Base-by-base conservation (phyloP, 2,329 filamentous ascomycete species). In the Curvularia verruculosa region DNA sequence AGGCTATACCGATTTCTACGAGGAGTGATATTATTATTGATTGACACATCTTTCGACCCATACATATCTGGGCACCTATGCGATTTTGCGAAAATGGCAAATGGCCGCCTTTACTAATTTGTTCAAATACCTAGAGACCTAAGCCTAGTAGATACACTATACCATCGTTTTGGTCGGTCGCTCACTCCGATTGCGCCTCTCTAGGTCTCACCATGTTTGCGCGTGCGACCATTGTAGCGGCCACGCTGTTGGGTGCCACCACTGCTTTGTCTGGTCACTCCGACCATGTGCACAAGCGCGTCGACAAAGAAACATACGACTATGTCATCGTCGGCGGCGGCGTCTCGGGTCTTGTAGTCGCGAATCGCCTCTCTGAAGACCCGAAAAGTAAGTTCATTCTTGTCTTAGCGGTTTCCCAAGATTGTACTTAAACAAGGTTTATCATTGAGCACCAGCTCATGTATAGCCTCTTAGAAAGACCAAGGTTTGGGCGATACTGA, bases 251-350 rank as follows among this genome's bases (percentile, higher is more conserved):
- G 31, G 60, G 63, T 23, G 23, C 63, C 34, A 47, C 59, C 18
- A 39, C 45, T 19, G 64, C 64, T 40, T 54, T 65, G 18, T 59
- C 60, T n/a, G 58, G 52, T 21, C 26, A 51, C 34, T 18, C 15
- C 28, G 34, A 34, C 1, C 41, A 53, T 31, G 46, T 48, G 4
- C 28, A 59, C 23, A 8, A 31, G 21, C 48, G 56, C 31, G 57
- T 40, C 28, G 39, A 29, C 9, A 52, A 54, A 15, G 49, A 67
- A 26, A 64, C 66, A 10, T 69, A 61, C 23, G 69, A 72, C 52
- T 72, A 70, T 51, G 60, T 72, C 6, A 62, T 72, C 13, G 59
- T 72, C 23, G 69, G 69, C 28, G 69, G 66, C n/a, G 69, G 69
- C 15, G 56, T 68, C 7, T 66, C 62, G n/a, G 69, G 69, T 1